Percentiles rank a stretch among this genome's conserved stretches.
Conservation (phyloP, 257 asterid genomes). For the Anisodus tanguticus region DNA sequence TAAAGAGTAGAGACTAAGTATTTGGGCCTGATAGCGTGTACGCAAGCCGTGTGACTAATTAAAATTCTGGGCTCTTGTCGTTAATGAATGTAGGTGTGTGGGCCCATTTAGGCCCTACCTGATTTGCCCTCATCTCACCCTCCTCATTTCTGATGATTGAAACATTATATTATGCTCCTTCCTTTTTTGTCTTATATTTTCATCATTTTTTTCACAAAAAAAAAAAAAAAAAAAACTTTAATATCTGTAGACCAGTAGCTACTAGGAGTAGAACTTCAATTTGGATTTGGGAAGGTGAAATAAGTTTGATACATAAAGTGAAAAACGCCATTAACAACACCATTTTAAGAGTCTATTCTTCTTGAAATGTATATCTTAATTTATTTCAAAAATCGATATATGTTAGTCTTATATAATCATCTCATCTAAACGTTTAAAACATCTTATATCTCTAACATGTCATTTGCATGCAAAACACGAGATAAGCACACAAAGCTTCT, state of each 20-base stretch:
- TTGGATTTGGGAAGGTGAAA: not conserved
- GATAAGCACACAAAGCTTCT: no score
- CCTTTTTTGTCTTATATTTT: not conserved
- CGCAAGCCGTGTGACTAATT: not conserved
- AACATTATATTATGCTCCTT: not conserved
- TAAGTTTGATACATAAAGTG: no score
- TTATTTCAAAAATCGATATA: no score
- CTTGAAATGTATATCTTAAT: no score
- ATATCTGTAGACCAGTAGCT: not conserved
- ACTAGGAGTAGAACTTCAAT: not conserved
- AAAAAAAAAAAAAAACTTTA: no score
- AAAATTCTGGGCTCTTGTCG: not conserved
- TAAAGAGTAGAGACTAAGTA: slow-evolving; percentile 20
- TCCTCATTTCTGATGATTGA: slow-evolving; percentile 10
- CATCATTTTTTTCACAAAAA: not conserved
- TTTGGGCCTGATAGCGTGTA: slow-evolving; percentile 27
- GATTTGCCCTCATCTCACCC: not conserved
- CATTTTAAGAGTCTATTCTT: no score
- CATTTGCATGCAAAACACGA: no score
- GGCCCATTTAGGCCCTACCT: not conserved
- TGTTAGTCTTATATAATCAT: no score
- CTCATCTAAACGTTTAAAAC: no score
- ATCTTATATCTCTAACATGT: not conserved
- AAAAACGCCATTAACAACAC: no score
- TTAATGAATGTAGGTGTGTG: not conserved